These are phyloP conservation scores for Fusarium tricinctum DNA, from an alignment of 2,329 filamentous ascomycete genomes.

Conservation along the genomic window DNA sequence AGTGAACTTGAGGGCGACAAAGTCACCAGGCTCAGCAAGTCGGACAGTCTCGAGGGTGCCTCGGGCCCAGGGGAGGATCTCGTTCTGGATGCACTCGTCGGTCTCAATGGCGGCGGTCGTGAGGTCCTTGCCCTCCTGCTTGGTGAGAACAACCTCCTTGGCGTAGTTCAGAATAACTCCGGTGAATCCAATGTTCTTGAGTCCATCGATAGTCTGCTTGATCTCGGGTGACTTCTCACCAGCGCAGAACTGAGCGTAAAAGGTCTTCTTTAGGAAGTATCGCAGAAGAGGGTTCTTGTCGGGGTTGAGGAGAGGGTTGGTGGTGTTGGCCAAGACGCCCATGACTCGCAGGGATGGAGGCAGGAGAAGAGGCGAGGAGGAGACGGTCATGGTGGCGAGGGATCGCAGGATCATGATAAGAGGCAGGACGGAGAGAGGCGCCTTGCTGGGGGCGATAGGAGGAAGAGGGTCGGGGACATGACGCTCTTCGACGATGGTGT, in stretches of 20 bases:
- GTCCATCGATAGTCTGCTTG: slow-evolving; percentile 69
- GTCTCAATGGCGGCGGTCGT: slow-evolving; percentile 63
- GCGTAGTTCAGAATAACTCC: slow-evolving; percentile 90
- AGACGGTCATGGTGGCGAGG: slow-evolving; percentile 76
- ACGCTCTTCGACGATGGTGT: slow-evolving; percentile 53
- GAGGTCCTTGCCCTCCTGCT: slow-evolving; percentile 64
- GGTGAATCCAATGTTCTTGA: slow-evolving; percentile 82
- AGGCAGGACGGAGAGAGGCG: slow-evolving; percentile 76
- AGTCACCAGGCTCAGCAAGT: slow-evolving; percentile 74
- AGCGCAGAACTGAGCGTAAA: slow-evolving; percentile 93
- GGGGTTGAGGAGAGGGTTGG: slow-evolving; percentile 75
- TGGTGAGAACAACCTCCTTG: slow-evolving; percentile 80
- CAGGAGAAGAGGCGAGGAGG: slow-evolving; percentile 78
- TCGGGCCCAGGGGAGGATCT: slow-evolving; percentile 78
- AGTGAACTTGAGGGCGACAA: slow-evolving; percentile 81
- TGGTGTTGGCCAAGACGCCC: slow-evolving; percentile 77
- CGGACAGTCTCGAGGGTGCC: slow-evolving; percentile 81
- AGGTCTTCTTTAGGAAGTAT: slow-evolving; percentile 81
- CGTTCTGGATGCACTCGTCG: slow-evolving; percentile 65
- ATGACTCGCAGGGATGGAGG: slow-evolving; percentile 78
- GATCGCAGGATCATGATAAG: slow-evolving; percentile 76
- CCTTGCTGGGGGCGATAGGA: slow-evolving; percentile 48
- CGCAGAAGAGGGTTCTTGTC: slow-evolving; percentile 81
- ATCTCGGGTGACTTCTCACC: slow-evolving; percentile 82
- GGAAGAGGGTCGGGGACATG: slow-evolving; percentile 52